Evolutionary conservation across 768 basidiomycete species (phyloP), one percentile per base, ranked within the genome.

Genomic region (Podaxis sp.): DNA sequence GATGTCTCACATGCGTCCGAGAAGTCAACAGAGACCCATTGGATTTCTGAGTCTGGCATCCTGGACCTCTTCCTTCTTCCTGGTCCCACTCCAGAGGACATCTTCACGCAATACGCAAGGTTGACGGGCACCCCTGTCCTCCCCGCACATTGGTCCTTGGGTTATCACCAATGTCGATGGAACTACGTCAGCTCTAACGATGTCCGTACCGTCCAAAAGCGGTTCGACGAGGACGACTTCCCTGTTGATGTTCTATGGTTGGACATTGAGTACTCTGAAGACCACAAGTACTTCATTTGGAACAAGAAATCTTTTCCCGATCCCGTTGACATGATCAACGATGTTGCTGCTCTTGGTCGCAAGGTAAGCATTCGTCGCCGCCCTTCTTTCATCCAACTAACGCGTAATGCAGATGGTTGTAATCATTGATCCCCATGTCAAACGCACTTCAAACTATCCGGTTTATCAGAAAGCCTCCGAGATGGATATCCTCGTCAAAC

Each of bases 251-350:
- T 95, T 2, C 88, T 98, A 69, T 98, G 95, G 96, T 82, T 98
- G 46, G 96, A 97, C 73, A 97, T 98, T 67, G 96, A 97, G 71
- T 97, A 97, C 72, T 78, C 95, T 0, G 86, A 90, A 47, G 93
- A 93, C 48, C 93, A 97, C 76, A 90, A 93, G 72, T 98, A 99
- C 80, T 94, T 98, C 72, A 91, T 98, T 64, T 99, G 97, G 97
- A 88, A 98, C 67, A 78, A 87, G 62, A 90, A 90, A 74, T 83
- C 79, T 38, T 98, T 98, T 87, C 93, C 95, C 5, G 91, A 97
- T 70, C 96, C 96, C 1, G 88, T 93, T 16, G 87, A 89, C 55
- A 98, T 99, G 97, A 83, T 88, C 47, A 87, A 92, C 51, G 91
- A 92, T 55, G 91, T 99, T 4, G 91, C 90, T 50, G 90, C 85